Base-by-base conservation (phyloP, 805 yeast genomes). In the Saturnispora hagleri region DNA sequence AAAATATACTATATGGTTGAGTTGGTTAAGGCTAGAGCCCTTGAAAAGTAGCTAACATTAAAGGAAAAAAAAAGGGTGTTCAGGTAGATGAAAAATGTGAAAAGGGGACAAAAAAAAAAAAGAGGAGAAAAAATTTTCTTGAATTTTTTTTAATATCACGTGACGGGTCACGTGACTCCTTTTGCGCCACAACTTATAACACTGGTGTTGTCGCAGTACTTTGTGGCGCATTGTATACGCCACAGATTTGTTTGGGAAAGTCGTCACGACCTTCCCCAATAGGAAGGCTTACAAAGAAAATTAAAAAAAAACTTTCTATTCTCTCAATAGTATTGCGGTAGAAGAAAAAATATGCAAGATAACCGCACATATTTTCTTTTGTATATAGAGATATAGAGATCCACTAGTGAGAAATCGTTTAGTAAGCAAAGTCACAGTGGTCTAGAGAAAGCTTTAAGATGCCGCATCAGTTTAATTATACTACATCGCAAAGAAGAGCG, bases 401-500 rank as follows among this genome's bases (percentile, higher is more conserved):
- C 47, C 47, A 12, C 18, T 18, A 33, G 22, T 26, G 8, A 27
- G 12, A 26, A 28, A 26, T 7, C 13, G 34, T 31, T 31, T 31
- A 31, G 12, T 31, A 13, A 31, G 13, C 34, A 31, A 31, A 5
- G 34, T 10, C 15, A 4, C 12, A 31, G 34, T 31, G 34, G 34
- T 13, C 2, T 31, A 13, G 12, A 31, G 34, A 31, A 31, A 31
- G 12, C 15, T 31, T 31, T 9, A 33, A 26, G 26, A 62, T 61
- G 65, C 51, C 64, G 6, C 65, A 60, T 20, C 68, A 64, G 31
- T 74, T 74, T 58, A 68, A 62, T 3, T 72, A 73, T 51, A 70
- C 81, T 6, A 75, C 72, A 40, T 65, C 74, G 2, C 69, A 74
- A 53, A 66, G 82, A 53, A 64, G 82, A 52, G 80, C 78, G 4